Evolutionary conservation across 192 early-diverging fungal species (phyloP), one percentile per base, ranked within the genome.

Genomic region (Allomyces javanicus): DNA sequence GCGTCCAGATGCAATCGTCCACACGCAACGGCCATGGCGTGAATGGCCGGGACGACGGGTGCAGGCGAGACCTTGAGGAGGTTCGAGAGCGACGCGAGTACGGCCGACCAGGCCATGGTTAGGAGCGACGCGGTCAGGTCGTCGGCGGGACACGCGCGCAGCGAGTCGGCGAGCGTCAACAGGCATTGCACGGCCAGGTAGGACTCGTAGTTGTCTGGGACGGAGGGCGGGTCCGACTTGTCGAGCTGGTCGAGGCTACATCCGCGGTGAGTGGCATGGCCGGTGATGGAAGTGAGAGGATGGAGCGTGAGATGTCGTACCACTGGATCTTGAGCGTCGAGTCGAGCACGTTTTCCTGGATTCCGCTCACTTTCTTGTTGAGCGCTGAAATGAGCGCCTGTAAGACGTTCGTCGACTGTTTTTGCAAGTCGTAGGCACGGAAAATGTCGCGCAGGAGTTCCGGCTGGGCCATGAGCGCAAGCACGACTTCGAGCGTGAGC

Each of bases 151-250:
- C 63, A 17, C 65, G 44, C 61, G 69, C 63, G 33, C 33, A 40
- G 33, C 33, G 33, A 40, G 33, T 40, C 33, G 33, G 33, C 89
- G 14, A 87, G 79, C 0, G 75, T 82, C 33, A 79, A 76, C 9
- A 95, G 68, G 65, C 86, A 84, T 21, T 83, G 70, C n/a, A 92
- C 73, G 0, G 89, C 81, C 12, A 97, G 74, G 67, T 85, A 86
- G 58, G 88, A 85, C 45, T 92, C 68, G 68, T 99, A 99, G 4
- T 86, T 88, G 24, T 93, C 91, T 1, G 96, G 93, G 24, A 94
- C 81, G 0, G 72, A 63, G 5, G 96, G 96, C 23, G 93, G 87
- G 17, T 94, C 93, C 10, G 81, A 75, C 72, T 96, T 97, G 71
- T 99, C 96, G 27, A 99, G 80, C 73, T 92, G 91, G 74, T 92